Conservation (phyloP, 169 alveolate species). For the Plasmodium reichenowi region DNA sequence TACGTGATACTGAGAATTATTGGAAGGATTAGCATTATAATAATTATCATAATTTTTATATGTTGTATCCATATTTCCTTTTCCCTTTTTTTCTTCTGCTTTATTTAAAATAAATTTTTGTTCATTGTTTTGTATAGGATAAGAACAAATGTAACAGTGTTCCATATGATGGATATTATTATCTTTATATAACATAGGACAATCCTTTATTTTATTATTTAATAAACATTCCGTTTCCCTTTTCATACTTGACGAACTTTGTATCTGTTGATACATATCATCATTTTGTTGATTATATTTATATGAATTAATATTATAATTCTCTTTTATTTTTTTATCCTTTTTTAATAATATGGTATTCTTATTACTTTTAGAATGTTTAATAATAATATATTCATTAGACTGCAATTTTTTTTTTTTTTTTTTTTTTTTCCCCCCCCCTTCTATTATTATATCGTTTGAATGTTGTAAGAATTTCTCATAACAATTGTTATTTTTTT, state of each 20-base stretch:
- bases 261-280: background rate
- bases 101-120: constrained; percentile 19
- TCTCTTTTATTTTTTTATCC: background rate
- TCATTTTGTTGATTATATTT: too few relatives aligned
- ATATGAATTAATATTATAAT: background rate
- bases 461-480: background rate
- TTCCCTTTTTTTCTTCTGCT: background rate
- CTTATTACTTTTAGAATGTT: background rate
- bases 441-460: background rate
- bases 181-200: background rate
- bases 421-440: background rate
- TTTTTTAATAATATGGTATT: background rate
- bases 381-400: background rate
- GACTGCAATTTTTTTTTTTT: background rate
- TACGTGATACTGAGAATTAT: too few relatives aligned
- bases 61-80: background rate
- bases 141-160: constrained; percentile 35
- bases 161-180: background rate
- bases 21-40: too few relatives aligned
- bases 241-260: background rate
- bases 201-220: background rate
- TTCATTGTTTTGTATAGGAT: constrained; percentile 18
- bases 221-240: too few relatives aligned
- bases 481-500: background rate
- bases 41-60: background rate